Percentiles rank a stretch among this genome's conserved stretches.
Conservation (phyloP, 192 early-diverging fungal species). For the Haplosporangium gracile region DNA sequence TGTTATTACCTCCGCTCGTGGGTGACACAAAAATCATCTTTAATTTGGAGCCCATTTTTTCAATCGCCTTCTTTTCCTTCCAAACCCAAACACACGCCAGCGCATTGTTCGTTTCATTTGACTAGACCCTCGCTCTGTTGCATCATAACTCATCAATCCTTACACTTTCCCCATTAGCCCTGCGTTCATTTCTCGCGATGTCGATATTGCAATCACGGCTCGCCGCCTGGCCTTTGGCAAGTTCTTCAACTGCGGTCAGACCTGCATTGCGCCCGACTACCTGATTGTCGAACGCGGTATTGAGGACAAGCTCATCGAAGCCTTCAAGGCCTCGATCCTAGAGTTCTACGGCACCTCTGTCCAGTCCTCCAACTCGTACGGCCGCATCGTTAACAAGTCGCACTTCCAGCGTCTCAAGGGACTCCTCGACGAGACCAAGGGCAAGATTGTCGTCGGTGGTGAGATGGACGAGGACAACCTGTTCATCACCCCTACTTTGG, state of each 20-base stretch:
- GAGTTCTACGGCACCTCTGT: conserved; percentile 62
- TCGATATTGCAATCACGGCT: conserved; percentile 75
- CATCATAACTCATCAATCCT: too few species aligned
- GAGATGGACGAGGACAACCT: conserved; percentile 67
- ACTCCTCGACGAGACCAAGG: conserved; percentile 66
- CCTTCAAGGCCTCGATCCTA: conserved; percentile 62
- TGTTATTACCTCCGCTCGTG: neutral
- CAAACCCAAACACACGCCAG: neutral
- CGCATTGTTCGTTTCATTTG: too few species aligned
- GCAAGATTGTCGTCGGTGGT: conserved; percentile 72
- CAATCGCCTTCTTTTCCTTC: neutral
- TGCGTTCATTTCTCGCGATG: conserved; percentile 75
- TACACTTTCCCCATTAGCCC: conserved; percentile 56
- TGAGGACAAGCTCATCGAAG: conserved; percentile 64
- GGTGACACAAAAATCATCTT: conserved; percentile 5
- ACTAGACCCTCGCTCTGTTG: too few species aligned
- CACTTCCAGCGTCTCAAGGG: conserved; percentile 73
- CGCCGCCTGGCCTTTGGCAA: conserved; percentile 89
- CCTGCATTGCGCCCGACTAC: conserved; percentile 85
- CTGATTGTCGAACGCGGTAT: conserved; percentile 69
- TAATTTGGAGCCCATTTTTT: conserved; percentile 9
- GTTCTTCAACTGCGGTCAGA: conserved; percentile 91
- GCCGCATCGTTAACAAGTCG: conserved; percentile 72
- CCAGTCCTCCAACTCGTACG: conserved; percentile 60
- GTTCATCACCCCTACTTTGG: conserved; percentile 85